Base-by-base conservation (phyloP, 1,284 basidiomycete species). In the Trichosporon sp. region DNA sequence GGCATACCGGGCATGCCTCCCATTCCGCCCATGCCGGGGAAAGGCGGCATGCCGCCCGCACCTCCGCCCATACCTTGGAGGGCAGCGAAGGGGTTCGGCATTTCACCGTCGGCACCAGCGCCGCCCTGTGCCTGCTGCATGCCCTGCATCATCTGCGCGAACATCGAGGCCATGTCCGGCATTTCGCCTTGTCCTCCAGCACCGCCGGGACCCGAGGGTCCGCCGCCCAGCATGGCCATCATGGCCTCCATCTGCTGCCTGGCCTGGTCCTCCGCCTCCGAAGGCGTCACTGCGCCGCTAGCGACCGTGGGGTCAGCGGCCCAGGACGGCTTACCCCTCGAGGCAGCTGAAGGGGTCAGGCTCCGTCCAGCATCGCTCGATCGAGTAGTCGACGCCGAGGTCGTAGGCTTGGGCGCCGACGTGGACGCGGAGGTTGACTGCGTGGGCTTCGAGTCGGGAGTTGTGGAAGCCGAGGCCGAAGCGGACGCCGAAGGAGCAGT, bases 201-300 rank as follows among this genome's bases (percentile, higher is more conserved):
- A 26, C 51, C 38, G 7, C 38, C 51, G 19, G 51, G 51, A 8
- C 54, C 73, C 6, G 63, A 72, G 16, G 73, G 72, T 61, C 76
- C 72, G 26, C 73, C 73, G 11, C 71, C 66, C 4, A 75, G 74
- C 80, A 82, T 82, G 8, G 76, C 75, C 78, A 80, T 79, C 78
- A 80, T 79, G 31, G 76, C 74, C 66, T 80, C 75, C 11, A 82
- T 69, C 65, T 81, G 79, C 21, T 75, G 72, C 16, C 75, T 72
- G 77, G 80, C 79, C 35, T 75, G 75, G 19, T 67, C 66, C 21
- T 67, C 66, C 4, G 46, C 61, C 11, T 48, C 37, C 12, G 35
- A 14, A 0, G 65, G 54, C n/a, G 37, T 43, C 21, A 35, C 16
- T 4, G 67, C 56, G 56, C 26, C 54, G 21, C 21, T 26, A 1